A percentile compares a stretch with the other conserved stretches of the same genome.
Evolutionary conservation across 108 stramenopile genomes (phyloP).

Genomic region (Fragilariopsis cylindrus): DNA sequence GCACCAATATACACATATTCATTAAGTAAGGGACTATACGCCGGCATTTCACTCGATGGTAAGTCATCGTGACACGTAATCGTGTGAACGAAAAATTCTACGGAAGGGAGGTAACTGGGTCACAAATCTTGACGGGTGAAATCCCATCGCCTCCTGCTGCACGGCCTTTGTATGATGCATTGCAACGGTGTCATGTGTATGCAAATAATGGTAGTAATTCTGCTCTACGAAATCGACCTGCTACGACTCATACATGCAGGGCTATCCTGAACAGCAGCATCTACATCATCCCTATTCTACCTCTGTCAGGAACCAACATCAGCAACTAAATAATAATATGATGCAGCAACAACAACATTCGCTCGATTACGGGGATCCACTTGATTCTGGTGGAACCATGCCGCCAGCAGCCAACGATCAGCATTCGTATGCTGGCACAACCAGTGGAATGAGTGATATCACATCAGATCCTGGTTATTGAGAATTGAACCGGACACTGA

Average conservation of each 20-base stretch:
- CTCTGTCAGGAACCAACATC: neutral
- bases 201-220: slow-evolving; percentile 28
- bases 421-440: slow-evolving; percentile 36
- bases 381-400: slow-evolving; percentile 16
- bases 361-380: slow-evolving; percentile 31
- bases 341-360: slow-evolving; percentile 10
- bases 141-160: slow-evolving; percentile 85
- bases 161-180: slow-evolving; percentile 86
- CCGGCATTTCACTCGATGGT: slow-evolving; percentile 92
- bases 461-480: slow-evolving; percentile 42
- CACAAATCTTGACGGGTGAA: slow-evolving; percentile 67
- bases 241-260: slow-evolving; percentile 4
- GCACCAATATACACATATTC: slow-evolving; percentile 94
- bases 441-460: slow-evolving; percentile 43
- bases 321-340: neutral
- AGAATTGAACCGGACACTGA: slow-evolving; percentile 36
- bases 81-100: slow-evolving; percentile 97
- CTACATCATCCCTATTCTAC: neutral
- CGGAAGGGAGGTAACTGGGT: slow-evolving; percentile 64
- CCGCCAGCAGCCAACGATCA: slow-evolving; percentile 36
- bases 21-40: slow-evolving; percentile 92
- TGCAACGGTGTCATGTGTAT: slow-evolving; percentile 83
- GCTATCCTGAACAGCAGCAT: slow-evolving; percentile 8
- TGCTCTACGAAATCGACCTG: slow-evolving; percentile 2
- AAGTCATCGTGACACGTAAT: slow-evolving; percentile 75